Evolutionary conservation across 106 monocot genomes (phyloP), one percentile per base, ranked within the genome.

Genomic region (Acorus gramineus): DNA sequence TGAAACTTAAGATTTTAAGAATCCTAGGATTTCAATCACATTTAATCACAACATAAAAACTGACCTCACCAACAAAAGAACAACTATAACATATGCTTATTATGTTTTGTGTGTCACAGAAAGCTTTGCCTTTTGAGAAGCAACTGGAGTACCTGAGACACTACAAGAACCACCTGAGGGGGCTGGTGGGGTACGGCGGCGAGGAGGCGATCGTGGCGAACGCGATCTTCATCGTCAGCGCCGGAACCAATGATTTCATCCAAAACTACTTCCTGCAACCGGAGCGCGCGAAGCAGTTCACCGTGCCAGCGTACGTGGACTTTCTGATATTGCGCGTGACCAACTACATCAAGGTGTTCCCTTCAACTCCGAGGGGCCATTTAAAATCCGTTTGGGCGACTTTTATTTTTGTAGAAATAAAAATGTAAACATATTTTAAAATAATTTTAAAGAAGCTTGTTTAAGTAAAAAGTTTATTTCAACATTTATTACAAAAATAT

Each of bases 221-320:
- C 9, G 69, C 84, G 2, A 11, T 80, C 10, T 64, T 80, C 42
- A 43, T 84, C 2, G 12, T 84, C 4, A 84, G 84, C 55, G 62
- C 80, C 47, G 84, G 80, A 2, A 74, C 80, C 4, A 84, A 80
- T 46, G 76, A 84, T 59, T 58, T 84, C 49, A 56, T 84, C 42
- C 14, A 53, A n/a, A 72, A 61, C 45, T 78, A 78, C 66, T 77
- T 56, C 45, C 11, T 70, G 3, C 53, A 55, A 12, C 6, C 57
- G 1, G 73, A 77, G 44, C 50, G 71, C 42, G 70, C 84, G 0
- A 60, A 10, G n/a, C 57, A 76, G 11, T 62, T 79, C 71, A 74
- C 68, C 5, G 66, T 57, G 44, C 58, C 64, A 10, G 14, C 70
- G 11, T 84, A 84, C 14, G 58, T 71, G 54, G 66, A 66, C 52